Percentiles rank a stretch among this genome's conserved stretches.
Evolutionary conservation across 345 rosid genomes (phyloP).

Genomic region (Lepidium africanum): DNA sequence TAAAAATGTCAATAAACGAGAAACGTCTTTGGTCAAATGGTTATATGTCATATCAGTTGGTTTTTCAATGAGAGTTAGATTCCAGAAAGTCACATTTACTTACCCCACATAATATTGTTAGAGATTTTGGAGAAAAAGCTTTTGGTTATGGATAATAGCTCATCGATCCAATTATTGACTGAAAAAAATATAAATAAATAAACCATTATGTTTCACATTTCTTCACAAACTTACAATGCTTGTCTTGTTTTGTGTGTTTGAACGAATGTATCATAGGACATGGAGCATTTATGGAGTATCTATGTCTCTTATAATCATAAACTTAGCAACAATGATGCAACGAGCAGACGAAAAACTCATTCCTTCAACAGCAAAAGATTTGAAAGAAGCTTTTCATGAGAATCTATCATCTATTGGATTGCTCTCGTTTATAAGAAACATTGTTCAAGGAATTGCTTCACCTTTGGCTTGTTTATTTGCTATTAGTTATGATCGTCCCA

Average conservation of each 20-base stretch:
- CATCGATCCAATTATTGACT: too few species aligned
- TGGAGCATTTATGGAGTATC: slow-evolving; percentile 65
- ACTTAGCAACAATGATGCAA: slow-evolving; percentile 84
- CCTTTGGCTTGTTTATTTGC: slow-evolving; percentile 77
- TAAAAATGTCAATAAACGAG: background rate
- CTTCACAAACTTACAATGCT: background rate
- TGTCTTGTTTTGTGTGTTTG: background rate
- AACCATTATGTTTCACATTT: background rate
- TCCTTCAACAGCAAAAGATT: slow-evolving; percentile 78
- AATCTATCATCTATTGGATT: slow-evolving; percentile 74
- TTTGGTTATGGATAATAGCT: too few species aligned
- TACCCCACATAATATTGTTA: too few species aligned
- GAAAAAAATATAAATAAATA: background rate
- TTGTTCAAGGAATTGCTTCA: slow-evolving; percentile 72
- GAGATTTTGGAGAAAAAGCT: too few species aligned
- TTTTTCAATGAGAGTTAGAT: too few species aligned
- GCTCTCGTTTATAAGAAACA: slow-evolving; percentile 74
- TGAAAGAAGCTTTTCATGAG: slow-evolving; percentile 74
- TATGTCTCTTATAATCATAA: slow-evolving; percentile 64
- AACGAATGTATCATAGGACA: slow-evolving; percentile 37
- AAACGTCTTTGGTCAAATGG: too few species aligned
- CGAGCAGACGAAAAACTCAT: slow-evolving; percentile 86
- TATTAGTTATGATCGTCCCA: slow-evolving; percentile 64
- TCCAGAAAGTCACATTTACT: too few species aligned
- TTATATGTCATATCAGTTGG: too few species aligned